A percentile compares a stretch with the other conserved stretches of the same genome.
These are phyloP conservation scores for Rutstroemia sp. DNA, from an alignment of 2,329 filamentous ascomycete genomes.

Conservation along the genomic window DNA sequence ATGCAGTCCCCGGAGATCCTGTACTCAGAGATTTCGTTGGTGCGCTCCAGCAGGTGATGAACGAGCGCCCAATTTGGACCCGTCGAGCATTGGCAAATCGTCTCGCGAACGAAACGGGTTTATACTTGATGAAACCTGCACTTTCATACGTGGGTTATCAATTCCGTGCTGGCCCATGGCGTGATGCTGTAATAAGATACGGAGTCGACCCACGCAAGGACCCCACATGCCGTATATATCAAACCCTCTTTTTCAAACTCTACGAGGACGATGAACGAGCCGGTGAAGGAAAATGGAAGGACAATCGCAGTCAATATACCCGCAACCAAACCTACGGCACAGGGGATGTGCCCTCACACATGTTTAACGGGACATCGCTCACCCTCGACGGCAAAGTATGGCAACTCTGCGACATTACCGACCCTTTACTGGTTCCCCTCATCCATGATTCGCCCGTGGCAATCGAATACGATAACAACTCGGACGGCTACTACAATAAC, in stretches of 20 bases:
- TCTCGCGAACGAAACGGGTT: constrained; percentile 44
- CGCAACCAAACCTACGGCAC: constrained; percentile 18
- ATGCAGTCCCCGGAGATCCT: constrained; percentile 33
- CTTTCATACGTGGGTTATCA: constrained; percentile 84
- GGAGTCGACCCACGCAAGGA: constrained; percentile 79
- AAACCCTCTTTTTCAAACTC: constrained; percentile 82
- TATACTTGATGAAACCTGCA: constrained; percentile 61
- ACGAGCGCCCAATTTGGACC: constrained; percentile 77
- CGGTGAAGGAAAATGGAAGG: constrained; percentile 19
- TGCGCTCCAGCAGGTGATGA: constrained; percentile 57
- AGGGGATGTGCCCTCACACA: constrained; percentile 45
- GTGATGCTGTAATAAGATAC: constrained; percentile 78
- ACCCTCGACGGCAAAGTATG: constrained; percentile 80
- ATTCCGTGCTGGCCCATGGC: constrained; percentile 87
- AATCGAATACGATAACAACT: constrained; percentile 47
- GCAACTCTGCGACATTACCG: constrained; percentile 88
- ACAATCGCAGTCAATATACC: constrained; percentile 12
- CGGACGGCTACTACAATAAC: constrained; percentile 78
- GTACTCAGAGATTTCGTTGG: constrained; percentile 57
- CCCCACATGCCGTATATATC: constrained; percentile 71
- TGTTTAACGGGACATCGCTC: constrained; percentile 75
- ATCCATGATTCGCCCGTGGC: constrained; percentile 57
- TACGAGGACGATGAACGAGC: constrained; percentile 25
- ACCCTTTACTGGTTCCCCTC: constrained; percentile 62
- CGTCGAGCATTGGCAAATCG: constrained; percentile 73